Conservation (phyloP, 1,284 basidiomycete genomes). For the Boletus nobilissimus region DNA sequence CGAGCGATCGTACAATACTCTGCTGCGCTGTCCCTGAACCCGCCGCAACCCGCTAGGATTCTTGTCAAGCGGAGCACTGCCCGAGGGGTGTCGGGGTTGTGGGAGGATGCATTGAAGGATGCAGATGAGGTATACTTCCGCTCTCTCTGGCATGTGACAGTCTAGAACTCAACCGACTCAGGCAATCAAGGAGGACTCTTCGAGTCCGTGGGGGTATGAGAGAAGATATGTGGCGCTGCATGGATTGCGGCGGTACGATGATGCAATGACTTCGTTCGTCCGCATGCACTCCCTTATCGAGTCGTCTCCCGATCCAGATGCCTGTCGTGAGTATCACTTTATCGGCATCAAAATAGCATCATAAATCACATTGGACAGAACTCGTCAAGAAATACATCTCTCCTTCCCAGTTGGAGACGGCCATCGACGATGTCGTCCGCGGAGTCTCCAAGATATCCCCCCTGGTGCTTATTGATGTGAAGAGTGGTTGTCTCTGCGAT, state of each 20-base stretch:
- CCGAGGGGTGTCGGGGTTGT: too few species aligned
- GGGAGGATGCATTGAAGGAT: not conserved
- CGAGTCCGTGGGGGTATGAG: slow-evolving; percentile 6
- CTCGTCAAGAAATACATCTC: slow-evolving; percentile 4
- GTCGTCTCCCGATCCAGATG: not conserved
- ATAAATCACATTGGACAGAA: not conserved
- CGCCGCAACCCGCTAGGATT: too few species aligned
- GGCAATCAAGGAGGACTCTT: not conserved
- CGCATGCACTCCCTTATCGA: slow-evolving; percentile 4
- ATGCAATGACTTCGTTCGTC: slow-evolving; percentile 10
- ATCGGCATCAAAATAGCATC: too few species aligned
- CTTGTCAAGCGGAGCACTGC: too few species aligned
- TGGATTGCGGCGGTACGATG: not conserved
- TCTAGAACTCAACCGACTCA: not conserved
- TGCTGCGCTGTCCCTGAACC: too few species aligned
- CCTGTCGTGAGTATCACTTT: not conserved
- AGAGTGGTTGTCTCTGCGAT: too few species aligned
- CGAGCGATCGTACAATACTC: too few species aligned
- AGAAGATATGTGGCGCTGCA: slow-evolving; percentile 7
- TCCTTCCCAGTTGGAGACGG: not conserved
- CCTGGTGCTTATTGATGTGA: slow-evolving; percentile 21
- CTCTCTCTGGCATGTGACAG: too few species aligned
- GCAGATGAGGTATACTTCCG: not conserved
- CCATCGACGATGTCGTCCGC: not conserved
- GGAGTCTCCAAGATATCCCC: not conserved